Evolutionary conservation across 805 yeast species (phyloP).

Genomic region (Candida schatavii): DNA sequence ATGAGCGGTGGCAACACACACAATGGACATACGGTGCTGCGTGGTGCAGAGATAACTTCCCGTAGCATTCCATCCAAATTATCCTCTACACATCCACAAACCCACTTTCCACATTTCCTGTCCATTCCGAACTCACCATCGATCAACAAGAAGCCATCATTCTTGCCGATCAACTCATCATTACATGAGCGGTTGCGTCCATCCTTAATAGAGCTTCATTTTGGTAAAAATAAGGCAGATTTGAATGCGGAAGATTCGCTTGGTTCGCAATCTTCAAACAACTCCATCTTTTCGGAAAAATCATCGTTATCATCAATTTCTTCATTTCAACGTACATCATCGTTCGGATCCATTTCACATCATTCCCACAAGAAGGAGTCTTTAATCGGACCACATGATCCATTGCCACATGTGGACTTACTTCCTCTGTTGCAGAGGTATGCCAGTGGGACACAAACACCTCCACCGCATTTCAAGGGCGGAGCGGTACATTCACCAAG

Average conservation of each 20-base stretch:
- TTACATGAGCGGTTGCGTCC: slow-evolving; percentile 32
- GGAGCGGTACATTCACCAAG: background rate
- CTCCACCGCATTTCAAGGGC: background rate
- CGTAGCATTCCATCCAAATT: slow-evolving; percentile 11
- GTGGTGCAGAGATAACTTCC: too few relatives aligned
- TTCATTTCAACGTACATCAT: slow-evolving; percentile 24
- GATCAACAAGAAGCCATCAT: slow-evolving; percentile 13
- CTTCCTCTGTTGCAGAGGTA: background rate
- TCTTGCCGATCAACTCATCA: slow-evolving; percentile 15
- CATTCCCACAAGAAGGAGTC: slow-evolving; percentile 12
- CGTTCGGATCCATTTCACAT: slow-evolving; percentile 29
- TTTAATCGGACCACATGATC: slow-evolving; percentile 19
- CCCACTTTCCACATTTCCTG: background rate
- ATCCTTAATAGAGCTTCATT: slow-evolving; percentile 32
- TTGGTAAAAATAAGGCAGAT: slow-evolving; percentile 9
- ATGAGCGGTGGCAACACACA: background rate
- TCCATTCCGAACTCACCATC: slow-evolving; percentile 14
- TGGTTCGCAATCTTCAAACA: slow-evolving; percentile 25
- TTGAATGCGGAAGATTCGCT: slow-evolving; percentile 18
- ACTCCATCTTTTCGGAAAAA: slow-evolving; percentile 35
- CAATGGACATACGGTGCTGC: too few relatives aligned
- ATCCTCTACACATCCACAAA: slow-evolving; percentile 6
- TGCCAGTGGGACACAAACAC: background rate
- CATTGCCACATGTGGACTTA: slow-evolving; percentile 2
- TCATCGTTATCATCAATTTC: slow-evolving; percentile 32